A percentile compares a stretch with the other conserved stretches of the same genome.
These are phyloP conservation scores for Dendrostoma leiphaemia DNA, from an alignment of 2,329 filamentous ascomycete genomes.

Conservation along the genomic window DNA sequence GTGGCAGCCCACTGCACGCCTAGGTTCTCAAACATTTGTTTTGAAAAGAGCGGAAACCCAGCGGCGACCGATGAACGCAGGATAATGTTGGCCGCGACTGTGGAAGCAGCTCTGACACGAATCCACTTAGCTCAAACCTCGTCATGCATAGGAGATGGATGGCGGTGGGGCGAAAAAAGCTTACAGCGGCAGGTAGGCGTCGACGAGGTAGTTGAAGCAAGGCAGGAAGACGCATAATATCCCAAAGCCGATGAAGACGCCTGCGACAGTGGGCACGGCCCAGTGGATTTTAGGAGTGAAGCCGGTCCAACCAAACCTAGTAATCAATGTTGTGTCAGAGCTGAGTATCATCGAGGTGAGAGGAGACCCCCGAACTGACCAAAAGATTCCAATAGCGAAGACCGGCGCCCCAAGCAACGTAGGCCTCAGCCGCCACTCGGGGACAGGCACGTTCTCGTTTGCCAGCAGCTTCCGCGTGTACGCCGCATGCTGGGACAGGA, in stretches of 20 bases:
- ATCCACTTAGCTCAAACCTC: not conserved
- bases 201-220: conserved; percentile 32
- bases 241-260: conserved; percentile 23
- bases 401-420: conserved; percentile 24
- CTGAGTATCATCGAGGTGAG: too few species aligned
- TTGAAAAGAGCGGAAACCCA: conserved; percentile 33
- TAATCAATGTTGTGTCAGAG: too few species aligned
- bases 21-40: conserved; percentile 35
- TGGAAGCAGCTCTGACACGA: conserved; percentile 31
- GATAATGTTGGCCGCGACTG: conserved; percentile 36
- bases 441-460: conserved; percentile 19
- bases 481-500: conserved; percentile 24
- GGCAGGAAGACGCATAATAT: conserved; percentile 24
- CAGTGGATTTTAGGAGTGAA: conserved; percentile 21
- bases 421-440: conserved; percentile 23
- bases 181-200: conserved; percentile 37
- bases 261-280: conserved; percentile 20
- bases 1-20: conserved; percentile 37
- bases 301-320: conserved; percentile 22
- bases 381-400: conserved; percentile 34
- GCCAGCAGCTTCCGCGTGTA: conserved; percentile 24
- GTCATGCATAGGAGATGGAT: not conserved
- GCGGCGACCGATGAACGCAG: conserved; percentile 33
- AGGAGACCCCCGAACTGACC: conserved; percentile 20
- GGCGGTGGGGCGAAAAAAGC: too few species aligned